phyloP scores from a whole-genome alignment of 257 asterid genomes.

The Salvia miltiorrhiza region DNA sequence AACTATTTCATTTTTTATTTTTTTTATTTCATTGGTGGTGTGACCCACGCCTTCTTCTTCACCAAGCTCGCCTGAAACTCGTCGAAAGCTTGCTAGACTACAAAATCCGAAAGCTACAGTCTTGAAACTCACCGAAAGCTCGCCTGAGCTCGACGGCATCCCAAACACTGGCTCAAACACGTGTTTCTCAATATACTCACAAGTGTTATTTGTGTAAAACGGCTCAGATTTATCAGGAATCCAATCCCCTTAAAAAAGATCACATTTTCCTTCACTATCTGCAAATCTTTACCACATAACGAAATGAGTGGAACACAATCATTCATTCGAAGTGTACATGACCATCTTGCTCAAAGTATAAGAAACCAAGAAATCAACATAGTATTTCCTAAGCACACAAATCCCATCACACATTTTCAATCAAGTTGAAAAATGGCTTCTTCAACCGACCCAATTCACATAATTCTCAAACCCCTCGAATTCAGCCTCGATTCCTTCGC shows the following conservation, averaged over 20 bases:
- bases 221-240: slow-evolving; percentile 50
- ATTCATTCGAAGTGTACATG: not conserved
- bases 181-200: slow-evolving; percentile 57
- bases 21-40: too few relatives aligned
- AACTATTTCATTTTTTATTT: too few relatives aligned
- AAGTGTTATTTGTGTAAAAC: slow-evolving; percentile 56
- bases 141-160: too few relatives aligned
- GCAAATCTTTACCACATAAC: slow-evolving; percentile 3
- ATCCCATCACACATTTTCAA: not conserved
- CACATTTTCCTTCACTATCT: slow-evolving; percentile 42
- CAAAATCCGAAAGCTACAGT: too few relatives aligned
- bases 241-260: slow-evolving; percentile 76
- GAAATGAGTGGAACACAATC: not conserved
- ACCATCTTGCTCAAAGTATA: not conserved
- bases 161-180: too few relatives aligned
- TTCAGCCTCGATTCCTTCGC: slow-evolving; percentile 41
- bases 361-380: not conserved
- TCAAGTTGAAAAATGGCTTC: not conserved
- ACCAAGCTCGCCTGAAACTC: too few relatives aligned
- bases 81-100: too few relatives aligned
- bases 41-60: too few relatives aligned
- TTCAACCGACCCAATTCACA: slow-evolving; percentile 78
- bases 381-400: not conserved
- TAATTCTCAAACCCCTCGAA: slow-evolving; percentile 81
- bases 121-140: too few relatives aligned